Evolutionary conservation across 2,329 filamentous ascomycete genomes (phyloP), one percentile per base, ranked within the genome.

Genomic region (Fusarium lateritium): DNA sequence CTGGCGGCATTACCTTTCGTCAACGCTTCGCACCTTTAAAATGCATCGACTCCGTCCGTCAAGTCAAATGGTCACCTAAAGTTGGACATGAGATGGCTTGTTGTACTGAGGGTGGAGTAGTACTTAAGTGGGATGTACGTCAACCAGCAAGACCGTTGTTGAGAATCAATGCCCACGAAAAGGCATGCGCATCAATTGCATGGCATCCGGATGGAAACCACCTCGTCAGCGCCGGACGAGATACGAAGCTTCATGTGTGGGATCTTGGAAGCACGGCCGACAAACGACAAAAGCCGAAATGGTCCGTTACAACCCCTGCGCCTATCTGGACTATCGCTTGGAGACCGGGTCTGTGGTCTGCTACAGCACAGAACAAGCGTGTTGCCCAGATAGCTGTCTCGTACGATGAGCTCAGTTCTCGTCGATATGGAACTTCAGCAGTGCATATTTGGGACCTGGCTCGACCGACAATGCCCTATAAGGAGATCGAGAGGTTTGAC

Each of bases 151-250:
- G 83, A 11, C 88, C 88, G 2, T 71, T 89, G 14, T 74, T 91
- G 49, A 84, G 86, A 67, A 86, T 91, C 70, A 86, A 87, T 31
- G 89, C 86, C 0, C 89, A 91, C 72, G 86, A 89, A 58, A 88
- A 86, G 65, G 82, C 86, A 1, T 88, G 87, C 71, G 82, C 85
- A 3, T 83, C 87, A 1, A 86, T 91, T 43, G 84, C 87, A 5
- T 92, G 90, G 90, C 90, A 92, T 69, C 87, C 88, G 0, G 89
- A 92, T 73, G 90, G 89, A 15, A 83, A 85, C n/a, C 88, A 92
- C 70, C 78, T 91, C 13, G 83, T 89, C 49, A 91, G 88, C 66
- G 88, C 85, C 6, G 89, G 89, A 8, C 81, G 85, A 67, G 90
- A 92, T 73, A 84, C 84, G 62, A 86, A 85, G 54, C 86, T 89